Percentiles rank a stretch among this genome's conserved stretches.
These are phyloP conservation scores for Hygrocybe punicea DNA, from an alignment of 768 basidiomycete genomes.

Conservation along the genomic window DNA sequence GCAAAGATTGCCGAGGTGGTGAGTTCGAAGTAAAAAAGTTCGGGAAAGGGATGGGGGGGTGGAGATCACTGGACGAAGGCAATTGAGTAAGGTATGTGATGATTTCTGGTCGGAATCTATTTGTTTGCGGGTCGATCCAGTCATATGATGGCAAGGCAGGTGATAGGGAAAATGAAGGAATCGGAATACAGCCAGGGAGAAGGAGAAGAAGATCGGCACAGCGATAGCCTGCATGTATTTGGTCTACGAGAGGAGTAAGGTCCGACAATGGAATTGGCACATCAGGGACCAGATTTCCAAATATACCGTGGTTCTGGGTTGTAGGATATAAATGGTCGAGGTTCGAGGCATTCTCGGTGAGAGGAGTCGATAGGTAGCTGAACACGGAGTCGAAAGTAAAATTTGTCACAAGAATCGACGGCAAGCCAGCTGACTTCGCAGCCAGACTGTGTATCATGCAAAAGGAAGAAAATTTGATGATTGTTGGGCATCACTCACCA, in stretches of 20 bases:
- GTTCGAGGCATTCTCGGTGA: slow-evolving; percentile 37
- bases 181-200: slow-evolving; percentile 71
- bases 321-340: slow-evolving; percentile 4
- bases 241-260: slow-evolving; percentile 59
- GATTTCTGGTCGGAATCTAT: slow-evolving; percentile 47
- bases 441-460: slow-evolving; percentile 47
- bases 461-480: neutral
- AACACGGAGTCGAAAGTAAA: slow-evolving; percentile 85
- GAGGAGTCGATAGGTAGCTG: slow-evolving; percentile 62
- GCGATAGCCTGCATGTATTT: slow-evolving; percentile 62
- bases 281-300: slow-evolving; percentile 44
- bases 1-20: slow-evolving; percentile 12
- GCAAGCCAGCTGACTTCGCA: slow-evolving; percentile 60
- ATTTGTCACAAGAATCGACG: slow-evolving; percentile 72
- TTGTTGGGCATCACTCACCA: slow-evolving; percentile 46
- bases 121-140: slow-evolving; percentile 56
- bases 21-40: slow-evolving; percentile 16
- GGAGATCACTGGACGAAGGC: slow-evolving; percentile 31
- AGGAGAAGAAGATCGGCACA: slow-evolving; percentile 68
- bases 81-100: slow-evolving; percentile 38
- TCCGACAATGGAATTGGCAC: slow-evolving; percentile 48
- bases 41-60: slow-evolving; percentile 44
- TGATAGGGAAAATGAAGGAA: slow-evolving; percentile 60
- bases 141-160: slow-evolving; percentile 56
- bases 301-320: slow-evolving; percentile 11